Evolutionary conservation across 2,329 filamentous ascomycete species (phyloP).

Genomic region (Microcyclosporella mali): DNA sequence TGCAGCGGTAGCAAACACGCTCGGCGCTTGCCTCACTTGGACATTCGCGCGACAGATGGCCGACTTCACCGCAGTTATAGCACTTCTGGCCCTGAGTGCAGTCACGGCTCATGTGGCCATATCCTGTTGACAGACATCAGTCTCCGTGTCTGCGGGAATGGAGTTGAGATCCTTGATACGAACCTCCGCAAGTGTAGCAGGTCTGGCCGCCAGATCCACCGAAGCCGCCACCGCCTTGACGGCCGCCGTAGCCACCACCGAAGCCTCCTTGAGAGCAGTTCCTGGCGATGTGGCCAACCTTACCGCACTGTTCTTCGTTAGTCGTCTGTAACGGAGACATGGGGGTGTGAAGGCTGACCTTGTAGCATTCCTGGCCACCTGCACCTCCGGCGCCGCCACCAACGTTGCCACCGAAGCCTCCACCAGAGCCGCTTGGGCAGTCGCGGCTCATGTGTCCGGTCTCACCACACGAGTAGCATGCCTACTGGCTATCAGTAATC

Average conservation of each 20-base stretch:
- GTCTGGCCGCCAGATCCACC: constrained; percentile 60
- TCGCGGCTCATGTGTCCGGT: constrained; percentile 89
- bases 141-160: too few relatives aligned
- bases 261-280: constrained; percentile 65
- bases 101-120: constrained; percentile 82
- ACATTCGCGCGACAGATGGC: constrained; percentile 93
- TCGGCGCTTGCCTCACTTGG: constrained; percentile 83
- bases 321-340: constrained; percentile 14
- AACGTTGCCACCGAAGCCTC: constrained; percentile 42
- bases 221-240: constrained; percentile 45
- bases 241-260: constrained; percentile 39
- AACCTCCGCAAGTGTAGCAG: constrained; percentile 94
- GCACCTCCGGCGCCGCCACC: constrained; percentile 28
- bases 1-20: constrained; percentile 98
- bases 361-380: constrained; percentile 43
- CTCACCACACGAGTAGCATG: constrained; percentile 63
- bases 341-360: constrained; percentile 7
- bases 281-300: constrained; percentile 91
- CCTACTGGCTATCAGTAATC: constrained; percentile 24
- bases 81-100: constrained; percentile 99
- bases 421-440: constrained; percentile 49
- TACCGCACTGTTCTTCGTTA: constrained; percentile 86
- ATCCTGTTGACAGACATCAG: constrained; percentile 30
- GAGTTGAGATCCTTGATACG: too few relatives aligned
- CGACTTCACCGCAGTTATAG: constrained; percentile 96